Percentiles rank a stretch among this genome's conserved stretches.
phyloP scores from a whole-genome alignment of 768 basidiomycete species.

The Panus rudis region DNA sequence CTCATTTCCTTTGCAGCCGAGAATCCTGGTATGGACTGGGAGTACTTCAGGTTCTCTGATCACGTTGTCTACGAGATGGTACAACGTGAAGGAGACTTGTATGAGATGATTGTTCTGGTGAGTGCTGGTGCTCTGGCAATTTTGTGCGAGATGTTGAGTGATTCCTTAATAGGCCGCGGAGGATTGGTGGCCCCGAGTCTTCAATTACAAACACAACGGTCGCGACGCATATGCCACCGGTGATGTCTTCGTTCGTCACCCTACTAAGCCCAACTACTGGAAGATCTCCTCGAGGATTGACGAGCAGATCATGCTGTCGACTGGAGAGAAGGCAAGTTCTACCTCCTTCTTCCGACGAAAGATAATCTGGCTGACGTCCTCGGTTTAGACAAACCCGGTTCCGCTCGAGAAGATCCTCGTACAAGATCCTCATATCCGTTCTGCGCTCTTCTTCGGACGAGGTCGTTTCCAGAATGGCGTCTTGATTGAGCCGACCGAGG shows the following conservation, averaged over 20 bases:
- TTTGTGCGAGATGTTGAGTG: not conserved
- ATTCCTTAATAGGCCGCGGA: constrained; percentile 11
- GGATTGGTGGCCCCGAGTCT: constrained; percentile 10
- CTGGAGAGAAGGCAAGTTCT: constrained; percentile 33
- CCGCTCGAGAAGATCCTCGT: constrained; percentile 32
- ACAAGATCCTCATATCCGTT: constrained; percentile 26
- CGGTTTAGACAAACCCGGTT: constrained; percentile 30
- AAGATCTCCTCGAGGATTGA: constrained; percentile 17
- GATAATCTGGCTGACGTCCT: not conserved
- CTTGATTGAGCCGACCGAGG: constrained; percentile 30
- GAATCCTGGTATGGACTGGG: constrained; percentile 17
- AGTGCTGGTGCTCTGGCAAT: not conserved
- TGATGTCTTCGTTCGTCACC: constrained; percentile 39
- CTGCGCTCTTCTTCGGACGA: constrained; percentile 34
- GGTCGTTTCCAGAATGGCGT: constrained; percentile 34
- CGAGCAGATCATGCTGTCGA: constrained; percentile 34
- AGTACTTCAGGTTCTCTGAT: constrained; percentile 14
- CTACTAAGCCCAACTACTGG: constrained; percentile 32
- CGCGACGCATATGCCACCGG: constrained; percentile 35
- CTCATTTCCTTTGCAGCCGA: not conserved
- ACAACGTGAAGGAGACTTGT: constrained; percentile 15
- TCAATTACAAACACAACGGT: constrained; percentile 31
- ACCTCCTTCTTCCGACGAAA: not conserved
- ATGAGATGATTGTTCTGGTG: constrained; percentile 17
- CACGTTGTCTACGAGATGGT: constrained; percentile 13